A percentile compares a stretch with the other conserved stretches of the same genome.
phyloP scores from a whole-genome alignment of 2,329 filamentous ascomycete species.

The Phaeophleospora eucalypticola region DNA sequence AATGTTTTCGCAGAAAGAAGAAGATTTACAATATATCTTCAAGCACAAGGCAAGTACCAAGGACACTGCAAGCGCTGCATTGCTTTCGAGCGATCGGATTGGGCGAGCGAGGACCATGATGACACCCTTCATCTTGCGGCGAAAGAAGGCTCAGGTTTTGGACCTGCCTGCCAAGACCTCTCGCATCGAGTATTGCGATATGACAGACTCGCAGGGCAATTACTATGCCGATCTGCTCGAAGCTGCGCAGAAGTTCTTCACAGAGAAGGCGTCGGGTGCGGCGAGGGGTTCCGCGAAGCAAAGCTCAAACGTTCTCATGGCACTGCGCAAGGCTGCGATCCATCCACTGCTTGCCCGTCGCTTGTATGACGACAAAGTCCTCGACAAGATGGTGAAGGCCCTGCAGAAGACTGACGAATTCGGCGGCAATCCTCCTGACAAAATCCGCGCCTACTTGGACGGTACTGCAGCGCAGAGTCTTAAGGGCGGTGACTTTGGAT shows the following conservation, averaged over 20 bases:
- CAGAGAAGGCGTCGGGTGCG: slow-evolving; percentile 51
- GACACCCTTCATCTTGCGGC: slow-evolving; percentile 87
- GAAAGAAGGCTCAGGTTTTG: slow-evolving; percentile 83
- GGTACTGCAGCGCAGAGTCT: slow-evolving; percentile 64
- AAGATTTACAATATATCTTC: slow-evolving; percentile 82
- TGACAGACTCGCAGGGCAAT: slow-evolving; percentile 66
- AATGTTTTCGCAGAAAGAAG: slow-evolving; percentile 71
- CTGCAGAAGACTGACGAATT: slow-evolving; percentile 32
- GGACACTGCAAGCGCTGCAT: slow-evolving; percentile 69
- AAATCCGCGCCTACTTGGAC: slow-evolving; percentile 60
- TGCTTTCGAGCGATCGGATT: slow-evolving; percentile 84
- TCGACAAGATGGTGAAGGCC: slow-evolving; percentile 62
- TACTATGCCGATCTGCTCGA: slow-evolving; percentile 71
- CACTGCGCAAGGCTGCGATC: slow-evolving; percentile 85
- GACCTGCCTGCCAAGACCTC: slow-evolving; percentile 78
- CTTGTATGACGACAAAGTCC: slow-evolving; percentile 69
- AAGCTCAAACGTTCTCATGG: slow-evolving; percentile 60
- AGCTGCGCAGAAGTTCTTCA: slow-evolving; percentile 56
- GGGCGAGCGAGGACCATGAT: slow-evolving; percentile 84
- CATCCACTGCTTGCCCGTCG: slow-evolving; percentile 84
- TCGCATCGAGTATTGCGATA: slow-evolving; percentile 73
- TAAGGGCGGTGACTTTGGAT: slow-evolving; percentile 69
- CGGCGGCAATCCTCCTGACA: slow-evolving; percentile 29
- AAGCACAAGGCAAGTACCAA: slow-evolving; percentile 84
- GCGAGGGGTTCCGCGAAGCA: slow-evolving; percentile 50